A percentile compares a stretch with the other conserved stretches of the same genome.
These are phyloP conservation scores for Ceratocystis diversiconidia DNA, from an alignment of 2,329 filamentous ascomycete species.

Conservation along the genomic window DNA sequence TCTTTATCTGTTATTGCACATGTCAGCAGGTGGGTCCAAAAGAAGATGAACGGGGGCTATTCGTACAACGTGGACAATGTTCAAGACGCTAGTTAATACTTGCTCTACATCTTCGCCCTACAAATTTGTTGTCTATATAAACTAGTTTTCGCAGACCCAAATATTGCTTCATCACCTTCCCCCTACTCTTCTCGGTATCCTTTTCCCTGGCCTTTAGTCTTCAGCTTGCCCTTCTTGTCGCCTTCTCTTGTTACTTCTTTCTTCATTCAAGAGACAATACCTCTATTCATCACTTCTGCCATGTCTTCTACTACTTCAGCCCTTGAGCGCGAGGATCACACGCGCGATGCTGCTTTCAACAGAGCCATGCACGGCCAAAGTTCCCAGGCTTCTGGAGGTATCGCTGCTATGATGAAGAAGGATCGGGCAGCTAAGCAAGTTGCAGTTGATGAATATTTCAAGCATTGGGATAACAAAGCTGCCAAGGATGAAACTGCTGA, in stretches of 20 bases:
- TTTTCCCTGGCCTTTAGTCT: background rate
- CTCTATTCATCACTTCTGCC: constrained; percentile 2
- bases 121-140: background rate
- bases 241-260: constrained; percentile 6
- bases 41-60: background rate
- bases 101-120: background rate
- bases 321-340: constrained; percentile 68
- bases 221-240: constrained; percentile 18
- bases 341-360: constrained; percentile 81
- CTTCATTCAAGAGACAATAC: constrained; percentile 16
- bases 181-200: background rate
- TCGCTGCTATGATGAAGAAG: constrained; percentile 76
- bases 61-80: constrained; percentile 2
- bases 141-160: background rate
- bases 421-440: constrained; percentile 60
- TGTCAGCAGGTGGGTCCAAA: background rate
- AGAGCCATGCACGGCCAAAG: constrained; percentile 70
- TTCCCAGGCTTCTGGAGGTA: constrained; percentile 53
- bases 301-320: constrained; percentile 17
- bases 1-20: background rate
- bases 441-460: constrained; percentile 84
- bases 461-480: constrained; percentile 84
- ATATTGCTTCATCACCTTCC: background rate
- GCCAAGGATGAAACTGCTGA: constrained; percentile 69
- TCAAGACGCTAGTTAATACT: background rate